Conservation (phyloP, 345 rosid genomes). For the Syzygium aqueum region DNA sequence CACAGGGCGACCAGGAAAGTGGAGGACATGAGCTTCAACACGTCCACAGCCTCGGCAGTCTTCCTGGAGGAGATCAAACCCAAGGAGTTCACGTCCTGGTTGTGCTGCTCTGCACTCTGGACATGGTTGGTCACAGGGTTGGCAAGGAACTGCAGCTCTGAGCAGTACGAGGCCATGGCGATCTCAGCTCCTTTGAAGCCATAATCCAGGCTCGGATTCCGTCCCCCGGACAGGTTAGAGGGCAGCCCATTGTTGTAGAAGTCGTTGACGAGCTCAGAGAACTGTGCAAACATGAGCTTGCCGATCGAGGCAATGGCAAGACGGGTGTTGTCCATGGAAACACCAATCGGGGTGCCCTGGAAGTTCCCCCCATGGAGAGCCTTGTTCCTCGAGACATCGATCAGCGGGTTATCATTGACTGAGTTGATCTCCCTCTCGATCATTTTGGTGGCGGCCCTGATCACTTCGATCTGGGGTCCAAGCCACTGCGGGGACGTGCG, state of each 20-base stretch:
- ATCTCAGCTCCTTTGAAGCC: conserved; percentile 82
- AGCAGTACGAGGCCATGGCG: conserved; percentile 79
- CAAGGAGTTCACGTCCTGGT: conserved; percentile 70
- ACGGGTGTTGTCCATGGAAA: conserved; percentile 71
- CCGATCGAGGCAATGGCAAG: conserved; percentile 63
- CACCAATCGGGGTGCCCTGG: conserved; percentile 84
- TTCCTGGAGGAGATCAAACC: conserved; percentile 65
- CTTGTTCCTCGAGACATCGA: conserved; percentile 60
- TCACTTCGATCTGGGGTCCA: conserved; percentile 73
- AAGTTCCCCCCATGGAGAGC: conserved; percentile 83
- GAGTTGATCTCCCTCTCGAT: conserved; percentile 78
- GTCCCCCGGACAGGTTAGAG: conserved; percentile 51
- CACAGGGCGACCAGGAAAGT: conserved; percentile 59
- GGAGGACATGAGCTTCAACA: conserved; percentile 66
- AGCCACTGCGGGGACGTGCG: conserved; percentile 79
- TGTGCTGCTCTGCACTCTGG: conserved; percentile 73
- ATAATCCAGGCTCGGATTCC: conserved; percentile 63
- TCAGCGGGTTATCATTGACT: conserved; percentile 67
- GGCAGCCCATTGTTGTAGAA: conserved; percentile 78
- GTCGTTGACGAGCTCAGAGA: conserved; percentile 70
- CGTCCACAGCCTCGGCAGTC: conserved; percentile 48
- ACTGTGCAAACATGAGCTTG: conserved; percentile 71
- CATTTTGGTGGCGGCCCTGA: conserved; percentile 51
- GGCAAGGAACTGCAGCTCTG: conserved; percentile 63
- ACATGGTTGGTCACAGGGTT: conserved; percentile 80